Evolutionary conservation across 2,329 filamentous ascomycete genomes (phyloP).

Genomic region (Ascochyta rabiei): DNA sequence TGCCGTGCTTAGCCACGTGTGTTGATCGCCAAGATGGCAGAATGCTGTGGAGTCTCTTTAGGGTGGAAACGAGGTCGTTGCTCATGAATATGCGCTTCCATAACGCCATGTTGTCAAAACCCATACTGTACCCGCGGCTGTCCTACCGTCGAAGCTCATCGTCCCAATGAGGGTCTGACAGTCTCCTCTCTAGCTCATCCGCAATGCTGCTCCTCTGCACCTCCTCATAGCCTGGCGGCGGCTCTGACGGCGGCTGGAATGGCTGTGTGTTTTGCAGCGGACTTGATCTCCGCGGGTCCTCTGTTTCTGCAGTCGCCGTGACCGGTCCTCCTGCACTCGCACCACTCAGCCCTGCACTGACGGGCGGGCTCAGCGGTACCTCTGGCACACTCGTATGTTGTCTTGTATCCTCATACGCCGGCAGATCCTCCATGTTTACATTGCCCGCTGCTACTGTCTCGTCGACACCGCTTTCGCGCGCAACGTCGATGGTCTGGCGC

Average conservation of each 20-base stretch:
- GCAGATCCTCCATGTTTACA: slow-evolving; percentile 83
- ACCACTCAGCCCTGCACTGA: slow-evolving; percentile 14
- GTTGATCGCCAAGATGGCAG: neutral
- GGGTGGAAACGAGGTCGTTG: neutral
- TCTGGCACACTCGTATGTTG: slow-evolving; percentile 46
- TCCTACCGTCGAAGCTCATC: slow-evolving; percentile 19
- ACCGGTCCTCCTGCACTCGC: slow-evolving; percentile 24
- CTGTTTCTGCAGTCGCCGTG: slow-evolving; percentile 23
- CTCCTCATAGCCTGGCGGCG: slow-evolving; percentile 90
- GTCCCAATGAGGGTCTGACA: slow-evolving; percentile 32
- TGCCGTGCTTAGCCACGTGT: neutral
- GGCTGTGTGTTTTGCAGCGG: slow-evolving; percentile 36
- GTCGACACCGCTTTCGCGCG: slow-evolving; percentile 65
- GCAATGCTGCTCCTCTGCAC: slow-evolving; percentile 81
- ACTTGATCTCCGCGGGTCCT: slow-evolving; percentile 36
- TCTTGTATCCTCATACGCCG: slow-evolving; percentile 76
- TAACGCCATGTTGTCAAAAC: slow-evolving; percentile 37
- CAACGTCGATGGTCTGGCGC: slow-evolving; percentile 78
- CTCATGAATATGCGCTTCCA: neutral
- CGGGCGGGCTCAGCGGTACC: slow-evolving; percentile 34
- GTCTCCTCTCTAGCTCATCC: slow-evolving; percentile 68
- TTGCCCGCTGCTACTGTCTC: slow-evolving; percentile 58
- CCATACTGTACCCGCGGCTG: neutral
- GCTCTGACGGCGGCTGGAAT: slow-evolving; percentile 67
- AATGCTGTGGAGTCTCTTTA: neutral